Conservation (phyloP, 1,284 basidiomycete genomes). For the Apiotrichum gamsii region DNA sequence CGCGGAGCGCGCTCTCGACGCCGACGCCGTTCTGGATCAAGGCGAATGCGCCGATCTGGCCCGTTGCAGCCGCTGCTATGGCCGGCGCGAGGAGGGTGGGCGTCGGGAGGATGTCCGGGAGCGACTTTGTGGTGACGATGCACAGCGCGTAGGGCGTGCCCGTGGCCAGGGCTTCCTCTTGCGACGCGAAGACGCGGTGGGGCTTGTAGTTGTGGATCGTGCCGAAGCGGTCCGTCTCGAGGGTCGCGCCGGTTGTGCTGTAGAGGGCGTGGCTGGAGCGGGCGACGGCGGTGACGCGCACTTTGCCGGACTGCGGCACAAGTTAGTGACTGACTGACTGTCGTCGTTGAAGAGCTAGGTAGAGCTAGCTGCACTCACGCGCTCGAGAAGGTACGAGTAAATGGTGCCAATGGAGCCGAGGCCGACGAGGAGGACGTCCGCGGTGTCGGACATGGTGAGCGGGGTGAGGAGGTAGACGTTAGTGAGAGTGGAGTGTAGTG, state of each 20-base stretch:
- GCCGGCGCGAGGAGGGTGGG: constrained; percentile 57
- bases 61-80: constrained; percentile 51
- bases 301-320: constrained; percentile 51
- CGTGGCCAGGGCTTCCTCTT: constrained; percentile 53
- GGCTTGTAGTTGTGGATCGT: constrained; percentile 58
- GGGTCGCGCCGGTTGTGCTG: constrained; percentile 51
- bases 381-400: constrained; percentile 59
- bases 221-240: constrained; percentile 59
- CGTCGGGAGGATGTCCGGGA: constrained; percentile 62
- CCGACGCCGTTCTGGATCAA: constrained; percentile 71
- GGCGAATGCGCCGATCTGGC: constrained; percentile 57
- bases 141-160: constrained; percentile 61
- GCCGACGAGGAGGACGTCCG: constrained; percentile 49
- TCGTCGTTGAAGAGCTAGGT: neutral
- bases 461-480: too few relatives aligned
- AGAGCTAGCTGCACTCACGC: constrained; percentile 12
- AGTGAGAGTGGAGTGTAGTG: too few relatives aligned
- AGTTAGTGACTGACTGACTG: neutral
- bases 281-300: constrained; percentile 66
- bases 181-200: constrained; percentile 57
- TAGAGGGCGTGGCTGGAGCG: constrained; percentile 63
- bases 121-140: constrained; percentile 63
- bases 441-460: constrained; percentile 10
- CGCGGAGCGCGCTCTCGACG: constrained; percentile 62
- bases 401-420: constrained; percentile 52